A percentile compares a stretch with the other conserved stretches of the same genome.
Conservation (phyloP, 306 rosid species). For the Prunus mongolica region DNA sequence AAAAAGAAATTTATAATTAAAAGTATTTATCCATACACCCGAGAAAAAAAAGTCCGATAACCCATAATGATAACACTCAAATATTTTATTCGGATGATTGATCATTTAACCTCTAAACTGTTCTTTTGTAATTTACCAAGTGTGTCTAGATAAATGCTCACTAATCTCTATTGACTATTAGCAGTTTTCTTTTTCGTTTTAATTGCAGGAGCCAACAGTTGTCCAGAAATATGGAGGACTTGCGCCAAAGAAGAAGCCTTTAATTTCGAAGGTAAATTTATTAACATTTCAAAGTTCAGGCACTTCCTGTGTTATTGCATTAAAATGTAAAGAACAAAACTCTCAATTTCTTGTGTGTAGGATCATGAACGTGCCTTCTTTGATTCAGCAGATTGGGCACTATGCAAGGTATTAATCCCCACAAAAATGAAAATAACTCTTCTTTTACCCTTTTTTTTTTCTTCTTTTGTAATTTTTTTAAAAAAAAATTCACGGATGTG, state of each 20-base stretch:
- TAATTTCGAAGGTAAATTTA: constrained; percentile 70
- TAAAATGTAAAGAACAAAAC: background rate
- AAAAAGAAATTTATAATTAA: no score
- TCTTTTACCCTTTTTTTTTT: background rate
- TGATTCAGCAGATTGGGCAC: constrained; percentile 98
- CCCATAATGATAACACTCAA: no score
- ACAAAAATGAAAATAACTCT: background rate
- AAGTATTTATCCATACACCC: no score
- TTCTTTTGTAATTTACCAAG: no score
- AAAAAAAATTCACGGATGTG: background rate
- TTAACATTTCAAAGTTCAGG: background rate
- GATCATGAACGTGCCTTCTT: constrained; percentile 89
- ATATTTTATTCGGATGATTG: no score
- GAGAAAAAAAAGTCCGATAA: no score
- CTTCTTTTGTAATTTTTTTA: background rate
- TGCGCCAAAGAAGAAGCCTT: constrained; percentile 84
- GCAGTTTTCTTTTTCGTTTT: background rate
- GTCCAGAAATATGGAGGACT: constrained; percentile 82
- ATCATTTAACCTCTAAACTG: no score
- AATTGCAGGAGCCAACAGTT: constrained; percentile 33
- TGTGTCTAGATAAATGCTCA: no score
- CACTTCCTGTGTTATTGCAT: background rate
- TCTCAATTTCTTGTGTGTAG: constrained; percentile 16
- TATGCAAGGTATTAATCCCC: constrained; percentile 67
- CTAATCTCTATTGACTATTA: background rate